Percentiles rank a stretch among this genome's conserved stretches.
phyloP scores from a whole-genome alignment of 73 alveolate genomes.

The Paramecium sexaurelia region DNA sequence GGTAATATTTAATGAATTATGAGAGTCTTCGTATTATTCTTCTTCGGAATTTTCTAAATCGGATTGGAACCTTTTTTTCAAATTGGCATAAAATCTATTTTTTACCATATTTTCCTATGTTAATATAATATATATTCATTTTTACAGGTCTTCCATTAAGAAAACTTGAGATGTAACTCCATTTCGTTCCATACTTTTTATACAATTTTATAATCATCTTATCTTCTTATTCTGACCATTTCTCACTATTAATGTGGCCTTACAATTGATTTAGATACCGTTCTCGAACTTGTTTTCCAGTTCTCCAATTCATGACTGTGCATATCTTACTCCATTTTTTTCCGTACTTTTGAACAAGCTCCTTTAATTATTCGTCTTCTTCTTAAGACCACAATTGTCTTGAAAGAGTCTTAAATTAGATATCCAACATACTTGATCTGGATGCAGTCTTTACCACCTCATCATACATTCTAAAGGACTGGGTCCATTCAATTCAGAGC shows the following conservation, averaged over 20 bases:
- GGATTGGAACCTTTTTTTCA: not conserved
- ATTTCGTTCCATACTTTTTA: conserved; percentile 49
- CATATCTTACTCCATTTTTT: conserved; percentile 58
- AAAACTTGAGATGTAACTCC: conserved; percentile 51
- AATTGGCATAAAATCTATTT: conserved; percentile 49
- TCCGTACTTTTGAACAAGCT: conserved; percentile 18
- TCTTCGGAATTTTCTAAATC: conserved; percentile 26
- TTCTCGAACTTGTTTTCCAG: conserved; percentile 48
- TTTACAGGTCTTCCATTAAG: conserved; percentile 43
- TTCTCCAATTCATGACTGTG: conserved; percentile 57
- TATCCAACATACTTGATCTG: not conserved
- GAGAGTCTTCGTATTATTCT: not conserved
- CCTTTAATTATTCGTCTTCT: conserved; percentile 8
- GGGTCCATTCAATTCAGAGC: not conserved
- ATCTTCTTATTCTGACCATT: conserved; percentile 45
- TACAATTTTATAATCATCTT: conserved; percentile 23
- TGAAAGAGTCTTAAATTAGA: not conserved
- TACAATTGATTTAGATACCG: conserved; percentile 37
- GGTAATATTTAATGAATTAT: not conserved
- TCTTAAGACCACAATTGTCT: conserved; percentile 40
- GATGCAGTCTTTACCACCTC: conserved; percentile 29
- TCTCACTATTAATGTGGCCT: not conserved
- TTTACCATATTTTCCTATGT: conserved; percentile 53
- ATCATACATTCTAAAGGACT: conserved; percentile 14
- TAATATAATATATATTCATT: not conserved